Conservation (phyloP, 352 stramenopile species). For the Pythium vanterpoolii region DNA sequence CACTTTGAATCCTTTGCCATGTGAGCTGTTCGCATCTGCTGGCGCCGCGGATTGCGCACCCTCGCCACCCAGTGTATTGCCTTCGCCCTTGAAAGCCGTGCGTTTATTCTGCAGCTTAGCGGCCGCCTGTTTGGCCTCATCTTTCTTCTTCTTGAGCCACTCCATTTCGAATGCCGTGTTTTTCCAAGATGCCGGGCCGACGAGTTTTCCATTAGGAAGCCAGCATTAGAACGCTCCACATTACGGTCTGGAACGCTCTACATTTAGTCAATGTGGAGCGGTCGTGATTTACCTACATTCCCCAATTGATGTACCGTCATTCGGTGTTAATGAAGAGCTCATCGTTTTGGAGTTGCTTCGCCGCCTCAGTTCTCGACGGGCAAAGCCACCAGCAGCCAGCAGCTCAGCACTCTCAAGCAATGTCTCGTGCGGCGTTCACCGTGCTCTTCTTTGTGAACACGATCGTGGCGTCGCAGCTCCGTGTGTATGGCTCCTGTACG, state of each 20-base stretch:
- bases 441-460: slow-evolving; percentile 70
- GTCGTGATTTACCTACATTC: not conserved
- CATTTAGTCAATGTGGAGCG: slow-evolving; percentile 1
- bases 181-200: not conserved
- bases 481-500: slow-evolving; percentile 56
- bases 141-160: slow-evolving; percentile 85
- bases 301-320: not conserved
- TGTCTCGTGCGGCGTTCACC: slow-evolving; percentile 44
- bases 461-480: slow-evolving; percentile 44
- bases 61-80: slow-evolving; percentile 49
- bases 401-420: not conserved
- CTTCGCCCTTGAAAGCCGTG: slow-evolving; percentile 54
- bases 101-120: slow-evolving; percentile 79
- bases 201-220: not conserved
- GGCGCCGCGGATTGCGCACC: slow-evolving; percentile 9
- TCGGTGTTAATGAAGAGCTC: not conserved
- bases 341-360: not conserved
- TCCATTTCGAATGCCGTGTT: slow-evolving; percentile 14
- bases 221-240: not conserved
- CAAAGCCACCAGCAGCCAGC: not conserved
- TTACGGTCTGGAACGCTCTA: slow-evolving; percentile 7
- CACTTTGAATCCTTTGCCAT: slow-evolving; percentile 33
- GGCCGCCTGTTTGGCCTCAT: slow-evolving; percentile 60
- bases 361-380: not conserved
- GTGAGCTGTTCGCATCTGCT: not conserved